phyloP scores from a whole-genome alignment of 139 green algal species.

The Chlorella sp. region DNA sequence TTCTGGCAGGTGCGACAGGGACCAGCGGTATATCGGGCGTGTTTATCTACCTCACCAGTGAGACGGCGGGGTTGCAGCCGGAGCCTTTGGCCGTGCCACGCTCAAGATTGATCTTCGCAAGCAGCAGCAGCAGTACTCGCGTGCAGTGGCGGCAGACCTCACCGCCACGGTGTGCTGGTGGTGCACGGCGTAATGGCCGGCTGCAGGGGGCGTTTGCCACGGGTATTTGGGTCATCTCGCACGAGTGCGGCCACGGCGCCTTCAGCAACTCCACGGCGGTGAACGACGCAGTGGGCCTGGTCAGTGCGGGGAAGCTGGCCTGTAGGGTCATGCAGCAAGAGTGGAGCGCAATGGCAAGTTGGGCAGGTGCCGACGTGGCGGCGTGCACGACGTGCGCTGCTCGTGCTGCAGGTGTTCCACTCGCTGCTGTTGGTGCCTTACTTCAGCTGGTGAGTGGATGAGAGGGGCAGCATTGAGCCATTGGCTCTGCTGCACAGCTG shows the following conservation, averaged over 20 bases:
- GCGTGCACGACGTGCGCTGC: too few species aligned
- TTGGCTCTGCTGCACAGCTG: too few species aligned
- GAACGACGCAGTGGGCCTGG: slow-evolving; percentile 75
- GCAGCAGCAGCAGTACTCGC: background rate
- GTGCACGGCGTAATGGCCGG: background rate
- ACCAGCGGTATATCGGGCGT: too few species aligned
- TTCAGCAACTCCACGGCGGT: slow-evolving; percentile 53
- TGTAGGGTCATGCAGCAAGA: too few species aligned
- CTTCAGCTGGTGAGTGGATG: slow-evolving; percentile 60
- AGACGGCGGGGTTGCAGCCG: too few species aligned
- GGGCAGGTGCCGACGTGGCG: too few species aligned
- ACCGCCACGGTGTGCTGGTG: background rate
- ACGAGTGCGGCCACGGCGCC: slow-evolving; percentile 83
- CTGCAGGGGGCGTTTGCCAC: slow-evolving; percentile 56
- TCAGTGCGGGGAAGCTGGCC: too few species aligned
- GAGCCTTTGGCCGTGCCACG: background rate
- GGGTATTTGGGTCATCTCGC: slow-evolving; percentile 75
- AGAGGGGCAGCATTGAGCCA: too few species aligned
- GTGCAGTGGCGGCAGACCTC: background rate
- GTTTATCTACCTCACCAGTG: background rate
- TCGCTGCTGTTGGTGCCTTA: slow-evolving; percentile 81
- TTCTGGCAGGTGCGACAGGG: background rate
- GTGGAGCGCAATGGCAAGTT: too few species aligned
- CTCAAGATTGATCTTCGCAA: background rate
- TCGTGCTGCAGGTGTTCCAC: slow-evolving; percentile 43